These are phyloP conservation scores for Hevea brasiliensis DNA, from an alignment of 345 rosid genomes.

Conservation along the genomic window DNA sequence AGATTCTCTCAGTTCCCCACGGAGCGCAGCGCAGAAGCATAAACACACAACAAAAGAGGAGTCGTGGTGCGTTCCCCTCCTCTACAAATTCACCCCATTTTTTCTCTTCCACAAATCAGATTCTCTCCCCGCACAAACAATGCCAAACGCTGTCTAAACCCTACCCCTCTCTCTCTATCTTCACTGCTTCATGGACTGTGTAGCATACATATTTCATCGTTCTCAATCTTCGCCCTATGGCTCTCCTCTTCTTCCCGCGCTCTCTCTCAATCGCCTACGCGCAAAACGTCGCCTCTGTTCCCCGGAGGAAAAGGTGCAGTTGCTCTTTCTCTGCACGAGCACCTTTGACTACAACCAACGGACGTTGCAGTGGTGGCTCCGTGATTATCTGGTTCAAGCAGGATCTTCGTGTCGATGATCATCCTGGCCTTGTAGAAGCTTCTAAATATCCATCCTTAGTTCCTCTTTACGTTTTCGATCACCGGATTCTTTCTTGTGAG, in stretches of 20 bases:
- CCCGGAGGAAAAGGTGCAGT: constrained; percentile 11
- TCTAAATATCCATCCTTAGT: constrained; percentile 38
- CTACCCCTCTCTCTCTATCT: background rate
- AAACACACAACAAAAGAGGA: background rate
- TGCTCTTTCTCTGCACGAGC: constrained; percentile 22
- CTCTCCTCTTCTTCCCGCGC: constrained; percentile 42
- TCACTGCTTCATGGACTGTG: constrained; percentile 35
- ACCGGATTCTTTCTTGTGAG: constrained; percentile 68
- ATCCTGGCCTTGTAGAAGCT: constrained; percentile 68
- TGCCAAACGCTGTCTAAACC: background rate
- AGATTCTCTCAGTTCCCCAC: background rate
- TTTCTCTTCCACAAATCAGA: constrained; percentile 48
- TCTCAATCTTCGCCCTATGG: constrained; percentile 35
- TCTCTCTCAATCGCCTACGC: constrained; percentile 13
- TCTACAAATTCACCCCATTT: background rate
- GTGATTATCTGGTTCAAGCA: constrained; percentile 92
- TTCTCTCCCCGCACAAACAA: constrained; percentile 1
- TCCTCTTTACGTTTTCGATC: constrained; percentile 85
- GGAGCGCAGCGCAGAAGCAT: background rate
- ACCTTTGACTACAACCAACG: background rate
- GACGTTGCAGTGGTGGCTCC: constrained; percentile 22
- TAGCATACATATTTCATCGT: background rate
- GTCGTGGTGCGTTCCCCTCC: background rate
- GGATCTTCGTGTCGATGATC: constrained; percentile 85
- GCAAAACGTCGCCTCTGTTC: background rate